Base-by-base conservation (phyloP, 371 early-diverging fungal genomes). In the Mucor racemosus region DNA sequence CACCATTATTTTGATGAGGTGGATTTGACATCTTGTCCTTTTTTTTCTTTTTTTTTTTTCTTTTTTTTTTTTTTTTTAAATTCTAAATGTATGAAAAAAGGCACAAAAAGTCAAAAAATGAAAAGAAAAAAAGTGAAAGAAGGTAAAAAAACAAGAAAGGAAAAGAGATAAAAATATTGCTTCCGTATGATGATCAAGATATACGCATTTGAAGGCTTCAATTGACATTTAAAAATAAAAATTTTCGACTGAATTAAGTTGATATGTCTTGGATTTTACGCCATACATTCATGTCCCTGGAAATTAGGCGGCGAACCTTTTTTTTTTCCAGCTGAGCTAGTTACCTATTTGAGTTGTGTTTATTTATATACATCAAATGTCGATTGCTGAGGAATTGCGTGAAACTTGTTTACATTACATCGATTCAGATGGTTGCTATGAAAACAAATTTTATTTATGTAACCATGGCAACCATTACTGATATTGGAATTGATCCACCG, bases 171-270 rank as follows among this genome's bases (percentile, higher is more conserved):
- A 42, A 26, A 58, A 56, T 56, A 35, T 56, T 35, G 33, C 34
- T 50, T 50, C 50, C 17, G 50, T 21, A 50, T 50, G 50, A 50
- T 50, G 21, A 13, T 11, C 50, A 21, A 50, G 21, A 50, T 58
- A 58, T 58, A 58, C 55, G 13, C 50, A 50, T 50, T 50, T 50
- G 50, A 50, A 17, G 26, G 50, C 50, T 50, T 26, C 56, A 56
- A 55, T 55, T 55, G 55, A 55, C 55, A 35, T 55, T 55, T 55
- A 55, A 55, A 55, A 55, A 55, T 34, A 55, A 15, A 33, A 33
- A 15, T 55, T 55, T 55, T 33, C 14, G 31, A 33, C 55, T 55
- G 55, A 34, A 55, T 15, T 55, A 55, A 35, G 55, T 13, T 34
- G 31, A 35, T 34, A 34, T 55, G 55, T 55, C 55, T 55, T 55